These are phyloP conservation scores for Cystofilobasidium ferigula DNA, from an alignment of 768 basidiomycete genomes.

Conservation along the genomic window DNA sequence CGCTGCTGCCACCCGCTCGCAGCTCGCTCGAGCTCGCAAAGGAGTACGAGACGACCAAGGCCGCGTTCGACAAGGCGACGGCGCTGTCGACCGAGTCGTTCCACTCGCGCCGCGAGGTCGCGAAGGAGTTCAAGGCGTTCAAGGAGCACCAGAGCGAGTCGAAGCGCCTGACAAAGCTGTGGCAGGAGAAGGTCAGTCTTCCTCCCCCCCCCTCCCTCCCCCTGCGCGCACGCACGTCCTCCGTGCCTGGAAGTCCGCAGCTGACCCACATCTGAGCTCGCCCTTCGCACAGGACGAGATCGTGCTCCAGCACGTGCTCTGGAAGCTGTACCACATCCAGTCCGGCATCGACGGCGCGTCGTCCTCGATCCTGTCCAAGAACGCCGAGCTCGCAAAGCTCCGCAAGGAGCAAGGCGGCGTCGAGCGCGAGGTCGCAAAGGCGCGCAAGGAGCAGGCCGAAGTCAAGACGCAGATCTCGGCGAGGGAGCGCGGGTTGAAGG, in stretches of 20 bases:
- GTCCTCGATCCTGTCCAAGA: constrained; percentile 58
- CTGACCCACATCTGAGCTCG: too few species aligned
- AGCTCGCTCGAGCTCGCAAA: constrained; percentile 68
- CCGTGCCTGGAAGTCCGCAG: too few species aligned
- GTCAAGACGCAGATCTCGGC: constrained; percentile 63
- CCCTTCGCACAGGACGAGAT: constrained; percentile 54
- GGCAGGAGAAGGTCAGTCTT: constrained; percentile 52
- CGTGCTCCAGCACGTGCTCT: constrained; percentile 68
- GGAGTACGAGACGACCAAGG: constrained; percentile 82
- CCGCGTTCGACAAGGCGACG: constrained; percentile 75
- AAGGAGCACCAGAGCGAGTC: constrained; percentile 94
- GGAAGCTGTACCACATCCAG: constrained; percentile 83
- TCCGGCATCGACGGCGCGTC: constrained; percentile 64
- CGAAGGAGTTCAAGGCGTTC: constrained; percentile 92
- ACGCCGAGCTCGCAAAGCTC: constrained; percentile 56
- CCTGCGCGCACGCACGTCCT: too few species aligned
- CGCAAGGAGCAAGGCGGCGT: constrained; percentile 52
- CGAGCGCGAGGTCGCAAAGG: constrained; percentile 60
- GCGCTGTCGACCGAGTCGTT: constrained; percentile 93
- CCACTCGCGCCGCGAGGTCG: constrained; percentile 81
- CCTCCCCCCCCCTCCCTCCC: background rate
- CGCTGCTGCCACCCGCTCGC: constrained; percentile 26
- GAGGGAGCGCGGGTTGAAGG: constrained; percentile 78
- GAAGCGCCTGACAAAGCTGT: constrained; percentile 68
- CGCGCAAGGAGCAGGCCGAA: constrained; percentile 68